Base-by-base conservation (phyloP, 75 land plant species). In the Ceratopteris richardii region DNA sequence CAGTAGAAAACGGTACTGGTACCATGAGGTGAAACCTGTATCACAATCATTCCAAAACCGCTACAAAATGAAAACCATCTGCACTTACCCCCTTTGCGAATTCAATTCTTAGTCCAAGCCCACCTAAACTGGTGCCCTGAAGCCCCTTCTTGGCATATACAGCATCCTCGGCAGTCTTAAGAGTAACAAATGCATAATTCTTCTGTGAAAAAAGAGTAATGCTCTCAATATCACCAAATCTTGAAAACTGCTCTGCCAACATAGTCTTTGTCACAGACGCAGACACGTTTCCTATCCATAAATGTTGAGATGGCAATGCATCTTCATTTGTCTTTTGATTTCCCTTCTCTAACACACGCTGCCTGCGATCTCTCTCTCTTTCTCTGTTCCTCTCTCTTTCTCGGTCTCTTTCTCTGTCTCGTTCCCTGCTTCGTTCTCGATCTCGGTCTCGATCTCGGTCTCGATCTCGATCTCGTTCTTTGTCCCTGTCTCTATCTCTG, bases 71-170 rank as follows among this genome's bases (percentile, higher is more conserved):
- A n/a, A n/a, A n/a, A n/a, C n/a, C 50, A 46, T 46, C 50, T 46
- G 22, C 50, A 76, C 98, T 88, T 69, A 93, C 98, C 86, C 94
- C 94, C 81, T 88, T 93, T 29, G 89, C 75, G 70, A 82, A 93
- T 79, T 93, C 87, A 61, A 93, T 82, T 39, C 70, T 94, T 61
- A 93, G 65, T 31, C 82, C 78, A 46, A 71, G 61, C 33, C 94
- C 94, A 27, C 69, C 80, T 20, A 93, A 42, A 40, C 59, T 54
- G 44, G 78, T 61, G 16, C 89, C 94, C 28, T 93, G 94, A 12
- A 93, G 86, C 14, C 44, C 66, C 46, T 73, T 79, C 74, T 80
- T 69, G 7, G 98, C 94, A 31, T 63, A 60, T 1, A 80, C 56
- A 1, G 98, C 98, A 51, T 88, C 89, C 25, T 85, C 94, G 16